phyloP scores from a whole-genome alignment of 2,329 filamentous ascomycete genomes.

The Pseudogymnoascus sp. region DNA sequence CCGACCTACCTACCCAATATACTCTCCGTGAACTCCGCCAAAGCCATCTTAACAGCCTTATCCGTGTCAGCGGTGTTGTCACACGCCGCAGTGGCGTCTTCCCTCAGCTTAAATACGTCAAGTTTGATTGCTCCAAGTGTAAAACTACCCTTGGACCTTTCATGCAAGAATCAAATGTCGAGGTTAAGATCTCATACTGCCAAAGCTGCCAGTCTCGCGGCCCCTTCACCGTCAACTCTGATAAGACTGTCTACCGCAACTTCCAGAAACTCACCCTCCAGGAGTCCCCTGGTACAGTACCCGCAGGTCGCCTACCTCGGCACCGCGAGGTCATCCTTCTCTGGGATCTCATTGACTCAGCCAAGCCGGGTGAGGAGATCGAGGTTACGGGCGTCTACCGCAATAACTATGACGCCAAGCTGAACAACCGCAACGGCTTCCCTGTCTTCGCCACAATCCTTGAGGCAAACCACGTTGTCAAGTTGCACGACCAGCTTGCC shows the following conservation, averaged over 20 bases:
- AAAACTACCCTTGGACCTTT: constrained; percentile 88
- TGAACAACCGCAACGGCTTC: constrained; percentile 98
- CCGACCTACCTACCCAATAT: constrained; percentile 88
- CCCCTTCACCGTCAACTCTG: constrained; percentile 91
- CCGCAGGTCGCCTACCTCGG: constrained; percentile 86
- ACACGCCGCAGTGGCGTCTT: constrained; percentile 93
- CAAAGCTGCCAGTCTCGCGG: constrained; percentile 94
- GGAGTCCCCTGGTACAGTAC: constrained; percentile 94
- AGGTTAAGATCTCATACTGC: constrained; percentile 94
- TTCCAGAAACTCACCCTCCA: constrained; percentile 97
- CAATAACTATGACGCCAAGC: constrained; percentile 95
- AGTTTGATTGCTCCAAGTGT: constrained; percentile 95
- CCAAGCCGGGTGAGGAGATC: constrained; percentile 96
- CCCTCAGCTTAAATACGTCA: constrained; percentile 95
- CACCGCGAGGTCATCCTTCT: constrained; percentile 91
- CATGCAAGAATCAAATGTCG: constrained; percentile 92
- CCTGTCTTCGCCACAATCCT: constrained; percentile 96
- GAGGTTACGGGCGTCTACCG: constrained; percentile 95
- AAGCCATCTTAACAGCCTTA: constrained; percentile 89
- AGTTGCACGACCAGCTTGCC: constrained; percentile 93
- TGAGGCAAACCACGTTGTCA: constrained; percentile 95
- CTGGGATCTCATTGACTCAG: constrained; percentile 93
- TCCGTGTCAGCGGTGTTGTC: constrained; percentile 90
- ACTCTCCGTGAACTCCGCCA: constrained; percentile 93
- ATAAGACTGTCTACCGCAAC: constrained; percentile 97